A percentile compares a stretch with the other conserved stretches of the same genome.
Conservation (phyloP, 2,329 filamentous ascomycete genomes). For the Laburnicola sp. region DNA sequence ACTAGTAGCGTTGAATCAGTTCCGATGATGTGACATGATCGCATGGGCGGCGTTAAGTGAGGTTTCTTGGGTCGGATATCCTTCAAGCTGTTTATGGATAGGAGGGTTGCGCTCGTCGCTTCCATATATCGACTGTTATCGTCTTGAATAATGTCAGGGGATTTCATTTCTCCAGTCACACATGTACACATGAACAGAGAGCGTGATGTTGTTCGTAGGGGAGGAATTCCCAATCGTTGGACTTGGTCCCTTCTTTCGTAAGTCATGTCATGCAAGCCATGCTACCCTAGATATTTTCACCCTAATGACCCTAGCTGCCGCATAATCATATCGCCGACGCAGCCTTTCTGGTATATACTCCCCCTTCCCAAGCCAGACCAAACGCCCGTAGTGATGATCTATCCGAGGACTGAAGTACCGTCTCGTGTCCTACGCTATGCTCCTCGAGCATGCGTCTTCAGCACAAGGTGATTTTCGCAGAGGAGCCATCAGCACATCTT, state of each 20-base stretch:
- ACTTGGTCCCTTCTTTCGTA: conserved; percentile 43
- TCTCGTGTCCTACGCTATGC: not conserved
- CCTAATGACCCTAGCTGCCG: conserved; percentile 1
- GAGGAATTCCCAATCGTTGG: conserved; percentile 40
- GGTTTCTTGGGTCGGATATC: not conserved
- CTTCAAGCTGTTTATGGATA: too few relatives aligned
- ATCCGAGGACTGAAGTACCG: conserved; percentile 4
- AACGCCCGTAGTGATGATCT: conserved; percentile 9
- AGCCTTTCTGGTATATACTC: conserved; percentile 5
- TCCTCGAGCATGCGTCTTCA: too few relatives aligned
- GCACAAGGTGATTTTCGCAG: not conserved
- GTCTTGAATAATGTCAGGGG: not conserved
- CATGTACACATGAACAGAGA: not conserved
- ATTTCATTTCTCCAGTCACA: not conserved
- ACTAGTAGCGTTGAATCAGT: conserved; percentile 1
- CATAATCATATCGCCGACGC: conserved; percentile 1
- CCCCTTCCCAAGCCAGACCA: not conserved
- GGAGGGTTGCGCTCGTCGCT: too few relatives aligned
- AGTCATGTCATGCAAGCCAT: conserved; percentile 37
- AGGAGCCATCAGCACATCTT: conserved; percentile 59
- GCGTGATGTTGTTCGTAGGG: conserved; percentile 22
- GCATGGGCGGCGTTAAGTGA: conserved; percentile 8
- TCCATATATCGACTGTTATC: too few relatives aligned
- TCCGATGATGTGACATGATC: conserved; percentile 1
- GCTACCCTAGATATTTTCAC: conserved; percentile 37